Evolutionary conservation across 257 asterid genomes (phyloP).

Genomic region (Misopates orontium): DNA sequence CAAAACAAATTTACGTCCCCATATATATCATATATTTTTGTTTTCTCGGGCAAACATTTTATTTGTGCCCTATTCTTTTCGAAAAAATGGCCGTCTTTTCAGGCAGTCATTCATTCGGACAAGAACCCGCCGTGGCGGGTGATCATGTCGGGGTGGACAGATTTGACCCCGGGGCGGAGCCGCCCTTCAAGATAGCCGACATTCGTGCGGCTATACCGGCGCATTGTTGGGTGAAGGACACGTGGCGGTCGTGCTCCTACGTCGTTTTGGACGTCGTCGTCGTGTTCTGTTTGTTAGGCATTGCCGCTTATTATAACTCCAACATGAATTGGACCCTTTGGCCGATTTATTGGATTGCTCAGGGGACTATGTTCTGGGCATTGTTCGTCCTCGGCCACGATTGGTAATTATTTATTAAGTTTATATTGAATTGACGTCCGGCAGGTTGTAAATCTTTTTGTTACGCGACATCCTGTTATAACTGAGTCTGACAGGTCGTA

Average conservation of each 20-base stretch:
- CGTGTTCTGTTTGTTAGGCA: constrained; percentile 38
- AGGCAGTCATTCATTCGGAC: too few relatives aligned
- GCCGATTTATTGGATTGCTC: constrained; percentile 58
- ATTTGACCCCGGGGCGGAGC: constrained; percentile 62
- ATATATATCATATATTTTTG: too few relatives aligned
- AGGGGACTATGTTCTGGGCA: constrained; percentile 78
- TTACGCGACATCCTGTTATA: too few relatives aligned
- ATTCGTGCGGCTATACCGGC: constrained; percentile 60
- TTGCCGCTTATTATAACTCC: constrained; percentile 34
- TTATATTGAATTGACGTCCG: too few relatives aligned
- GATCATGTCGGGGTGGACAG: too few relatives aligned
- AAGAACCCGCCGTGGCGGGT: too few relatives aligned
- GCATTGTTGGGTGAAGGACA: constrained; percentile 70
- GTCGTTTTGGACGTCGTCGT: constrained; percentile 44
- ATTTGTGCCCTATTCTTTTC: too few relatives aligned
- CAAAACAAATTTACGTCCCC: too few relatives aligned
- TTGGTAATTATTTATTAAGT: constrained; percentile 40
- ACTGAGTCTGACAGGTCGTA: too few relatives aligned
- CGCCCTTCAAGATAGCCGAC: constrained; percentile 62
- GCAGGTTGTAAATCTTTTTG: too few relatives aligned
- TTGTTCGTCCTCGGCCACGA: constrained; percentile 77
- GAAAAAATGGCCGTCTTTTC: constrained; percentile 15
- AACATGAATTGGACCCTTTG: constrained; percentile 36
- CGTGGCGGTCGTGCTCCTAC: constrained; percentile 50
- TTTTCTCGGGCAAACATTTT: too few relatives aligned